Percentiles rank a stretch among this genome's conserved stretches.
phyloP scores from a whole-genome alignment of 1,139 yeast species.

The Pichia sp. region DNA sequence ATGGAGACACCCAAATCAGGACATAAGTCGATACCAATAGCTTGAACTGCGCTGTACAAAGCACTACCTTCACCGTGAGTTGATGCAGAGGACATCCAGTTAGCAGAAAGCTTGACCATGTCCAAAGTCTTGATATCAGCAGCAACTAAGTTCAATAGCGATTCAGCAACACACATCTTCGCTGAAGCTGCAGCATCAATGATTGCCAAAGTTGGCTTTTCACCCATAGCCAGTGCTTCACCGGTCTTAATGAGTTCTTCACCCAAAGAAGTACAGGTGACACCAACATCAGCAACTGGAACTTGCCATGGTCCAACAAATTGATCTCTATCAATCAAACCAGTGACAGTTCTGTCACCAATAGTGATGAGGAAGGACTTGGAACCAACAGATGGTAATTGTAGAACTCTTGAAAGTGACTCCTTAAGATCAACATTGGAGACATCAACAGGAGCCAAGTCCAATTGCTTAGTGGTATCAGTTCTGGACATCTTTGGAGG shows the following conservation, averaged over 20 bases:
- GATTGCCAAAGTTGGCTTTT: constrained; percentile 85
- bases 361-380: constrained; percentile 92
- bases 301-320: constrained; percentile 99
- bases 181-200: constrained; percentile 96
- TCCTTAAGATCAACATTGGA: constrained; percentile 36
- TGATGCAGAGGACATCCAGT: constrained; percentile 99
- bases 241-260: constrained; percentile 66
- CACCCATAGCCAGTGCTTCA: constrained; percentile 98
- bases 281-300: constrained; percentile 99
- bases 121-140: constrained; percentile 77
- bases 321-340: constrained; percentile 95
- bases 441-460: constrained; percentile 40
- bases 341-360: constrained; percentile 96
- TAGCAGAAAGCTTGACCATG: constrained; percentile 83
- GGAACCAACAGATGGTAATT: constrained; percentile 91
- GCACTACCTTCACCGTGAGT: constrained; percentile 96
- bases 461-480: constrained; percentile 59
- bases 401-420: constrained; percentile 76
- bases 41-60: constrained; percentile 94
- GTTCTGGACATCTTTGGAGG: constrained; percentile 90
- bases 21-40: constrained; percentile 90
- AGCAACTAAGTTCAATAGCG: constrained; percentile 80
- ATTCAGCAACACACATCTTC: constrained; percentile 93
- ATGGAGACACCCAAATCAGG: constrained; percentile 88
- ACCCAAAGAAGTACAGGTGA: constrained; percentile 86